Percentiles rank a stretch among this genome's conserved stretches.
Evolutionary conservation across 2,329 filamentous ascomycete species (phyloP).

Genomic region (Coniochaeta hoffmannii): DNA sequence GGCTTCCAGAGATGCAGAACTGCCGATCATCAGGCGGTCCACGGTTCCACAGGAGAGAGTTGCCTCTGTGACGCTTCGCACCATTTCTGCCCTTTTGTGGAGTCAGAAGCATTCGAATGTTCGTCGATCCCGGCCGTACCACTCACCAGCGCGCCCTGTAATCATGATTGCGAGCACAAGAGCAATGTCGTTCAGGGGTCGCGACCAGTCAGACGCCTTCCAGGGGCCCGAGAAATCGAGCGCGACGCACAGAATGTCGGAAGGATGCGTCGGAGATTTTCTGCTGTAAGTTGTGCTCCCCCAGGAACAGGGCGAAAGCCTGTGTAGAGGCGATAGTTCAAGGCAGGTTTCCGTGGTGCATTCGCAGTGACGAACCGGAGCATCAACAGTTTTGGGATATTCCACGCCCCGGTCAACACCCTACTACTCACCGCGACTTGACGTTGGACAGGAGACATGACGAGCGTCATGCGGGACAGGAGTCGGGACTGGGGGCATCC

Average conservation of each 20-base stretch:
- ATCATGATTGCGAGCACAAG: not conserved
- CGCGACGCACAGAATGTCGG: not conserved
- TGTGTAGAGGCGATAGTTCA: not conserved
- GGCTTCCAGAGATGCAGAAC: no score
- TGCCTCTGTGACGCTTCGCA: no score
- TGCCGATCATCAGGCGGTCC: no score
- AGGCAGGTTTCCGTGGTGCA: not conserved
- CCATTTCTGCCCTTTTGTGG: not conserved
- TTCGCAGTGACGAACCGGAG: not conserved
- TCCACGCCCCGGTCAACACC: not conserved
- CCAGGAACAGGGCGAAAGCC: not conserved
- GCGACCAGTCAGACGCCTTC: not conserved
- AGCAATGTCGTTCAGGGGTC: not conserved
- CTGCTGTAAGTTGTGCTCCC: not conserved
- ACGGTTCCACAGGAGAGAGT: no score
- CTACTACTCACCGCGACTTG: slow-evolving; percentile 1
- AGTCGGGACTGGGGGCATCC: not conserved
- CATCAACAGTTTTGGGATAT: not conserved
- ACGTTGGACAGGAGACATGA: slow-evolving; percentile 1
- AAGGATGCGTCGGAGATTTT: not conserved
- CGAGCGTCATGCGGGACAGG: not conserved
- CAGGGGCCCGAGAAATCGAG: not conserved
- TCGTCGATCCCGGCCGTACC: not conserved
- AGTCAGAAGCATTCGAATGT: not conserved
- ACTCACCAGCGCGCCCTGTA: not conserved